Conservation (phyloP, 1,284 basidiomycete genomes). For the Vanrija sp. region DNA sequence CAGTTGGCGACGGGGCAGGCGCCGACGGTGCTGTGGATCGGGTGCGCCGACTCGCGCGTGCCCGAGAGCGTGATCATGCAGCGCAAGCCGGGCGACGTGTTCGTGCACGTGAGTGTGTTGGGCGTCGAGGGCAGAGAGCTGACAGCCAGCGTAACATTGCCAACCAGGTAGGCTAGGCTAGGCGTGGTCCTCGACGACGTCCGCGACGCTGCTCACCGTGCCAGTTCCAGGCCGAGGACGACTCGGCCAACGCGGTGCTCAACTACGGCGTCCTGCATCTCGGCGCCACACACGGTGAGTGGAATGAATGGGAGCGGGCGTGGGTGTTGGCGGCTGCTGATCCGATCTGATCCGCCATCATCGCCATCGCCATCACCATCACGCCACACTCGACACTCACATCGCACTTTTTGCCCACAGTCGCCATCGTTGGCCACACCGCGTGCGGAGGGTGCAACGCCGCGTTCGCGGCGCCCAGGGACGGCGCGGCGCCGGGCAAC, state of each 20-base stretch:
- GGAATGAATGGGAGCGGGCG: constrained; percentile 33
- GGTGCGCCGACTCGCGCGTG: constrained; percentile 48
- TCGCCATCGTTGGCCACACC: constrained; percentile 76
- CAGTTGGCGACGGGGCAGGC: constrained; percentile 39
- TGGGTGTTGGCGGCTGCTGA: no score
- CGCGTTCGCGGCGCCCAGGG: constrained; percentile 52
- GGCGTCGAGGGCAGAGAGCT: not conserved
- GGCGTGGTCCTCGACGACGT: no score
- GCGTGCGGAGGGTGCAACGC: constrained; percentile 69
- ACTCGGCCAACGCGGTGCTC: constrained; percentile 66
- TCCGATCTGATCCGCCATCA: no score
- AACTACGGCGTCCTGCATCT: constrained; percentile 73
- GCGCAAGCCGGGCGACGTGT: constrained; percentile 61
- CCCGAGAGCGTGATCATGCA: constrained; percentile 44
- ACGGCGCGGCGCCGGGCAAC: constrained; percentile 43
- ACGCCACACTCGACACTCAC: not conserved
- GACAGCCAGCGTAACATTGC: constrained; percentile 57
- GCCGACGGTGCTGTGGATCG: constrained; percentile 47
- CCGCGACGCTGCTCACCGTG: not conserved
- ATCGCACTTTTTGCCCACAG: constrained; percentile 45
- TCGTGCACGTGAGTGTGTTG: constrained; percentile 57
- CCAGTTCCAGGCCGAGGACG: constrained; percentile 16
- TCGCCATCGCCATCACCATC: not conserved
- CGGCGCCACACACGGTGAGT: constrained; percentile 72
- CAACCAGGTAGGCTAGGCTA: constrained; percentile 51